These are phyloP conservation scores for Mortierella sp. DNA, from an alignment of 371 early-diverging fungal species.

Conservation along the genomic window DNA sequence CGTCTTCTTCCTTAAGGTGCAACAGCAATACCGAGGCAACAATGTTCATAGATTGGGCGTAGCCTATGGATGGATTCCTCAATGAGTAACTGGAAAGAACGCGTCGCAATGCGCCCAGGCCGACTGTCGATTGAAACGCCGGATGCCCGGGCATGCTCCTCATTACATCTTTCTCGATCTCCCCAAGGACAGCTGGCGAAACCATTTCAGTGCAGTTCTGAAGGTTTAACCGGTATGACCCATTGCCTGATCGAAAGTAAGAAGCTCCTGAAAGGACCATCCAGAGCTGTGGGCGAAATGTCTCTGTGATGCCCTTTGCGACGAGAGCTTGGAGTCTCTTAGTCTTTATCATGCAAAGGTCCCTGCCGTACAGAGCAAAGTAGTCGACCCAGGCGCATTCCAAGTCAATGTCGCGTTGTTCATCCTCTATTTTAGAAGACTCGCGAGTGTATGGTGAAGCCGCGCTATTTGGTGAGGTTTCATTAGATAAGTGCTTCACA, in stretches of 20 bases:
- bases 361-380: slow-evolving; percentile 66
- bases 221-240: slow-evolving; percentile 28
- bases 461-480: not conserved
- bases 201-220: slow-evolving; percentile 58
- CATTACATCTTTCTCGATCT: slow-evolving; percentile 77
- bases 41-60: slow-evolving; percentile 80
- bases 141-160: slow-evolving; percentile 74
- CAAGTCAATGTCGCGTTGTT: slow-evolving; percentile 26
- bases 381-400: slow-evolving; percentile 58
- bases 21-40: slow-evolving; percentile 72
- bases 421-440: not conserved
- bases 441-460: not conserved
- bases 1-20: slow-evolving; percentile 72
- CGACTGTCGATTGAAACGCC: slow-evolving; percentile 69
- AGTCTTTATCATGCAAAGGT: slow-evolving; percentile 68
- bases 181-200: slow-evolving; percentile 63
- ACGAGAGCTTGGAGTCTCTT: slow-evolving; percentile 61
- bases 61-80: slow-evolving; percentile 75
- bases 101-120: slow-evolving; percentile 70
- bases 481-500: not conserved
- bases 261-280: slow-evolving; percentile 44
- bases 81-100: slow-evolving; percentile 72
- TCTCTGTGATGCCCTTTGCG: slow-evolving; percentile 56
- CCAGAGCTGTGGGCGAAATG: slow-evolving; percentile 48
- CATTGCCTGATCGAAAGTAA: slow-evolving; percentile 30